These are phyloP conservation scores for Penicillium sp. DNA, from an alignment of 2,329 filamentous ascomycete genomes.

Conservation along the genomic window DNA sequence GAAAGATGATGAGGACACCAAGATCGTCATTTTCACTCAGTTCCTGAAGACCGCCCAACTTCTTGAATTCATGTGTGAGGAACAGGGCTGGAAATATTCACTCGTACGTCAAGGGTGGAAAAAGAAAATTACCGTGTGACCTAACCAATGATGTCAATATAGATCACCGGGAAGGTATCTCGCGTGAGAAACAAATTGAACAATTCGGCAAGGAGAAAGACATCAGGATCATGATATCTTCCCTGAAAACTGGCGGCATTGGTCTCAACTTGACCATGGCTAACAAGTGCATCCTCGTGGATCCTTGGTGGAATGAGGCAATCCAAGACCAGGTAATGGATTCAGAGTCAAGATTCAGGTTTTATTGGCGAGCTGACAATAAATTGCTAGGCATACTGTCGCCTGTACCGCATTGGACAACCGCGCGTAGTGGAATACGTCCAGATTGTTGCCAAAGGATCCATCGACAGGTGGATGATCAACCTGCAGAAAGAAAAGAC, in stretches of 20 bases:
- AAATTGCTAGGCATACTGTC: background rate
- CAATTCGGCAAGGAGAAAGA: background rate
- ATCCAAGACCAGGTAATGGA: slow-evolving; percentile 1
- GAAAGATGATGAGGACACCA: slow-evolving; percentile 46
- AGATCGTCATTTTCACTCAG: slow-evolving; percentile 62
- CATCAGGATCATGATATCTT: background rate
- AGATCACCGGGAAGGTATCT: background rate
- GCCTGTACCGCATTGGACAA: background rate
- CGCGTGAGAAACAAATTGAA: background rate
- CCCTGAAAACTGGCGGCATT: background rate
- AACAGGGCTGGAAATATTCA: slow-evolving; percentile 33
- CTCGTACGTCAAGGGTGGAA: background rate
- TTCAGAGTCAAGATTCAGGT: background rate
- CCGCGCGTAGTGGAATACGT: background rate
- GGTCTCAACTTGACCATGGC: slow-evolving; percentile 3
- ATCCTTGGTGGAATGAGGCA: slow-evolving; percentile 8
- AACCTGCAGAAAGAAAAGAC: background rate
- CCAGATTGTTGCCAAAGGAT: background rate
- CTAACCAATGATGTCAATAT: background rate
- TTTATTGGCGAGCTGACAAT: background rate
- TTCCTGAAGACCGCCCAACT: slow-evolving; percentile 56
- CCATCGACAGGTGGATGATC: background rate
- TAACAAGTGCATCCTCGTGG: slow-evolving; percentile 5
- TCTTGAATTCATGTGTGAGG: slow-evolving; percentile 49
- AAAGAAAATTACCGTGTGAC: background rate